Evolutionary conservation across 495 filamentous ascomycete species (phyloP), one percentile per base, ranked within the genome.

Genomic region (Monascus purpureus): DNA sequence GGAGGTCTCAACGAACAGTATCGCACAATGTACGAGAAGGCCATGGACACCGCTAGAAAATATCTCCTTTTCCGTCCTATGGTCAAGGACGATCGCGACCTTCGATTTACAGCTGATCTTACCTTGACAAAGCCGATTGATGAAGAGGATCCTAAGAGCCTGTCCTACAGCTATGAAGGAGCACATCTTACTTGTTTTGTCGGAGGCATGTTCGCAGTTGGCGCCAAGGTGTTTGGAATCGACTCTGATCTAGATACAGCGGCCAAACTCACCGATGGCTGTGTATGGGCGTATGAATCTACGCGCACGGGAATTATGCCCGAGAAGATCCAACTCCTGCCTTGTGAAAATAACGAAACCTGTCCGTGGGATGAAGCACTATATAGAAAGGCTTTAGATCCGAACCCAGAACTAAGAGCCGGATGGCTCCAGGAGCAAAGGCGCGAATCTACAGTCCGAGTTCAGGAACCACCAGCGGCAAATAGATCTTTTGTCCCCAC

Each of bases 131-230:
- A 51, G 17, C 47, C 47, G 8, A 12, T 39, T 8, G 25, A 29
- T 7, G 46, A 45, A 25, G 36, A 29, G 1, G 47, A 49, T 2
- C 57, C 50, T n/a, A 42, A 31, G 14, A 55, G 54, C 12, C 44
- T 61, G 6, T 40, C 37, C 12, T 57, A 68, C 23, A 52, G 65
- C 12, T 71, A 68, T 35, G 79, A 90, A 40, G 67, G 71, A 3
- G 70, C 74, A 6, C 86, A 95, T 60, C 65, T 93, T 17, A 77
- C 77, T 9, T 97, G 90, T 49, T 97, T 96, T 45, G 65, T 80
- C 13, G 90, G 90, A 8, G 90, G 86, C 31, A 96, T 96, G 90
- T 78, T 92, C 36, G 92, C 75, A 4, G 65, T 97, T 34, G 86
- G 80, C 19, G 80, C 85, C 25, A 87, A 82, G 54, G 65, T 87